Evolutionary conservation across 805 yeast genomes (phyloP).

Genomic region (Metschnikowia lachancei): DNA sequence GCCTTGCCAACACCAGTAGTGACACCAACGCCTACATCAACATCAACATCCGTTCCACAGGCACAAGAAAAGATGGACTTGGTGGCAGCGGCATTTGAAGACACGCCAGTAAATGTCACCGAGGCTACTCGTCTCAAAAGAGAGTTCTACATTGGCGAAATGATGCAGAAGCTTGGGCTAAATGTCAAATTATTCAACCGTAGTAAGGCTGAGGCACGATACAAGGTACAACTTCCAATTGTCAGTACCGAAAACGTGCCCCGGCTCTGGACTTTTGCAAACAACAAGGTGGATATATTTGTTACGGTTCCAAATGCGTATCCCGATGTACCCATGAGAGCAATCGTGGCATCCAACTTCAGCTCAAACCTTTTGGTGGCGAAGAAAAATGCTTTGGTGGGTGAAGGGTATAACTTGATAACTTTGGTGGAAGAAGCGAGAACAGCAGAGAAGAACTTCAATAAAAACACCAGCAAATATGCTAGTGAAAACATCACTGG

Average conservation of each 20-base stretch:
- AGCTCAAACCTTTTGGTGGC: slow-evolving; percentile 30
- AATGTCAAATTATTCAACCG: slow-evolving; percentile 29
- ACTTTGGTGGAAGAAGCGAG: slow-evolving; percentile 26
- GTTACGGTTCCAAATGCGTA: slow-evolving; percentile 33
- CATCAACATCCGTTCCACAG: not conserved
- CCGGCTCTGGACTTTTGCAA: slow-evolving; percentile 26
- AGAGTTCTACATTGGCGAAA: slow-evolving; percentile 22
- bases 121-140: slow-evolving; percentile 10
- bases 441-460: slow-evolving; percentile 29
- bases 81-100: slow-evolving; percentile 9
- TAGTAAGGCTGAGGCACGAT: slow-evolving; percentile 26
- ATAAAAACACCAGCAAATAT: slow-evolving; percentile 21
- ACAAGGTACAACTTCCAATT: slow-evolving; percentile 34
- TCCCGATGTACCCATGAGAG: slow-evolving; percentile 26
- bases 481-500: slow-evolving; percentile 15
- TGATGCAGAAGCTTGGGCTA: slow-evolving; percentile 27
- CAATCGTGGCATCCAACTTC: slow-evolving; percentile 31
- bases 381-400: slow-evolving; percentile 17
- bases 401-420: slow-evolving; percentile 15
- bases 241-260: slow-evolving; percentile 22
- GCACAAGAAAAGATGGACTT: slow-evolving; percentile 6
- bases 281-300: slow-evolving; percentile 29
- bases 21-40: too few relatives aligned
- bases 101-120: slow-evolving; percentile 1
- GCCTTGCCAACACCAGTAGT: slow-evolving; percentile 3